Evolutionary conservation across 1,284 basidiomycete species (phyloP).

Genomic region (Trametes polyzona): DNA sequence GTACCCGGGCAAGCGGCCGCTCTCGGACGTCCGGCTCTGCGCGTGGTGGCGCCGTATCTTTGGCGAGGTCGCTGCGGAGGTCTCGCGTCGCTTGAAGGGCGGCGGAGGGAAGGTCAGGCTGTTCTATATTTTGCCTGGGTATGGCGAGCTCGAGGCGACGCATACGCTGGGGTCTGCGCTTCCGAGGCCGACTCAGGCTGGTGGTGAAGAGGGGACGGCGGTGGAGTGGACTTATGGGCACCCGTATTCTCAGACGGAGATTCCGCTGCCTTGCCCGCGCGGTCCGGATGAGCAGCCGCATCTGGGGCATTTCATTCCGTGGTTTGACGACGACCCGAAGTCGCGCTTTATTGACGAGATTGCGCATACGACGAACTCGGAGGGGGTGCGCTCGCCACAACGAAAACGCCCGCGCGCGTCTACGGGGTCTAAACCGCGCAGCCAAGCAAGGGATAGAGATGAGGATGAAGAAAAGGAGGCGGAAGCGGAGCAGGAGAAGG

Average conservation of each 20-base stretch:
- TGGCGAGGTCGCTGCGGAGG: slow-evolving; percentile 53
- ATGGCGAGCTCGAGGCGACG: slow-evolving; percentile 69
- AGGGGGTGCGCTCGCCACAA: slow-evolving; percentile 61
- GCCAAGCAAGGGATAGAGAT: slow-evolving; percentile 31
- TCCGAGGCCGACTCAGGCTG: slow-evolving; percentile 23
- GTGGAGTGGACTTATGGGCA: slow-evolving; percentile 75
- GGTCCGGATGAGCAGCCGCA: slow-evolving; percentile 41
- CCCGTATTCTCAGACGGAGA: slow-evolving; percentile 66
- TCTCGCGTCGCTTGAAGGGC: slow-evolving; percentile 32
- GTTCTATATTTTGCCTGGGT: slow-evolving; percentile 78
- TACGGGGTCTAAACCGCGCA: slow-evolving; percentile 8
- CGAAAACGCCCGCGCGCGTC: slow-evolving; percentile 49
- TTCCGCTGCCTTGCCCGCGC: slow-evolving; percentile 60
- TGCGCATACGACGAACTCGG: slow-evolving; percentile 63
- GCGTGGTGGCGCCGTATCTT: slow-evolving; percentile 91
- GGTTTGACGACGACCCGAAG: slow-evolving; percentile 93
- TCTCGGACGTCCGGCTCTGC: slow-evolving; percentile 83
- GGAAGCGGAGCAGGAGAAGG: slow-evolving; percentile 33
- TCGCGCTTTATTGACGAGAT: slow-evolving; percentile 90
- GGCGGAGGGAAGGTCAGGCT: slow-evolving; percentile 42
- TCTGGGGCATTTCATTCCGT: slow-evolving; percentile 80
- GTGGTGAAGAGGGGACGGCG: slow-evolving; percentile 15
- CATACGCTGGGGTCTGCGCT: slow-evolving; percentile 50
- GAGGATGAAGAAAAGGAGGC: slow-evolving; percentile 33
- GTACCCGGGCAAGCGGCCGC: slow-evolving; percentile 71